Evolutionary conservation across 1,139 yeast genomes (phyloP).

Genomic region (Debaryomyces sp.): DNA sequence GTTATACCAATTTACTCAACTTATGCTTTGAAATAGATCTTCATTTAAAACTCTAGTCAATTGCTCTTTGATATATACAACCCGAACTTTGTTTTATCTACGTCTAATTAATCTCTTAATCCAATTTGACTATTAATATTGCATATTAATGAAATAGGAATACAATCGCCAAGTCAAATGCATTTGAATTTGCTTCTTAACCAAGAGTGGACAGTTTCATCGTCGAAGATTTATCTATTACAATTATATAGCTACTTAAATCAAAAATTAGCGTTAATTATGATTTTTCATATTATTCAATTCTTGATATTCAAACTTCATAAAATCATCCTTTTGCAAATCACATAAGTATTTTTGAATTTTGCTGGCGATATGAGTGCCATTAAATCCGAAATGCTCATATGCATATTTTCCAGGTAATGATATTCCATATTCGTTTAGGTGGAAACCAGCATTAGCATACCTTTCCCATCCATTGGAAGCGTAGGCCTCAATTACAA

Average conservation of each 20-base stretch:
- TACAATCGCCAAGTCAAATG: too few species aligned
- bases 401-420: conserved; percentile 32
- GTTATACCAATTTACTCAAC: neutral
- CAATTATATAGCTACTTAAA: too few species aligned
- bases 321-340: conserved; percentile 20
- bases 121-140: too few species aligned
- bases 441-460: conserved; percentile 34
- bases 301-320: conserved; percentile 21
- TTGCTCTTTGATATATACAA: too few species aligned
- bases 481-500: conserved; percentile 36
- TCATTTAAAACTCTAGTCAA: too few species aligned
- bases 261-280: neutral
- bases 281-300: conserved; percentile 14
- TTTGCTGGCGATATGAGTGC: conserved; percentile 26
- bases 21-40: too few species aligned
- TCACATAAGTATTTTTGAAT: conserved; percentile 20
- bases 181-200: too few species aligned
- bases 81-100: too few species aligned
- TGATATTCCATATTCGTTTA: conserved; percentile 33
- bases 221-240: too few species aligned
- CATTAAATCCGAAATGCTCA: conserved; percentile 31
- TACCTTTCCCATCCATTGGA: conserved; percentile 39
- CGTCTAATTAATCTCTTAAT: too few species aligned
- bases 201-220: too few species aligned
- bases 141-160: too few species aligned